Percentiles rank a stretch among this genome's conserved stretches.
Conservation (phyloP, 805 yeast genomes). For the Schwanniomyces pseudopolymorphus region DNA sequence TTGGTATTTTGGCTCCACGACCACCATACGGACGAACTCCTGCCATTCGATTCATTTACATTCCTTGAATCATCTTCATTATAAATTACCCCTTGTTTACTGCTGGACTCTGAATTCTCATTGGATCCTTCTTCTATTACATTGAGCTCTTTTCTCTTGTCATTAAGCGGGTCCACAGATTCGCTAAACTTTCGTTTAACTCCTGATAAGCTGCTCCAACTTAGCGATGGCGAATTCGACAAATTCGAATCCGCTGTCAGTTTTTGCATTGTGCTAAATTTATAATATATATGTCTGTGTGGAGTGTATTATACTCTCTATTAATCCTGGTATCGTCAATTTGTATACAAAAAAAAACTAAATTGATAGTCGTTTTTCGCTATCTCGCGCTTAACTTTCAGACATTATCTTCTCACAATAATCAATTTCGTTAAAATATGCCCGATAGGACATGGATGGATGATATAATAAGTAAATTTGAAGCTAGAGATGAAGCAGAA, state of each 20-base stretch:
- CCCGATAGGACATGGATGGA: conserved; percentile 17
- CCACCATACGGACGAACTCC: neutral
- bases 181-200: conserved; percentile 1
- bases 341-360: neutral
- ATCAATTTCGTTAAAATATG: neutral
- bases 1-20: neutral
- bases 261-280: neutral
- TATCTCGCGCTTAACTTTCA: neutral
- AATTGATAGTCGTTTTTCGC: conserved; percentile 1
- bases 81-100: neutral
- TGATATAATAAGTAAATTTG: conserved; percentile 23
- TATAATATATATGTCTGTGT: too few species aligned
- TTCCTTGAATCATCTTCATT: neutral
- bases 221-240: neutral
- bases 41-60: neutral
- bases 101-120: conserved; percentile 9
- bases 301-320: neutral
- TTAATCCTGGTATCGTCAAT: neutral
- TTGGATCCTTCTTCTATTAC: conserved; percentile 10
- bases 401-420: neutral
- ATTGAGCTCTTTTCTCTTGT: neutral
- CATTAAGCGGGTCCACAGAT: neutral
- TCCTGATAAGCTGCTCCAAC: conserved; percentile 2
- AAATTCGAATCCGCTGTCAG: conserved; percentile 1
- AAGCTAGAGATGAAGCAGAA: conserved; percentile 31